A percentile compares a stretch with the other conserved stretches of the same genome.
These are phyloP conservation scores for Prototheca wickerhamii DNA, from an alignment of 163 green algal genomes.

Conservation along the genomic window DNA sequence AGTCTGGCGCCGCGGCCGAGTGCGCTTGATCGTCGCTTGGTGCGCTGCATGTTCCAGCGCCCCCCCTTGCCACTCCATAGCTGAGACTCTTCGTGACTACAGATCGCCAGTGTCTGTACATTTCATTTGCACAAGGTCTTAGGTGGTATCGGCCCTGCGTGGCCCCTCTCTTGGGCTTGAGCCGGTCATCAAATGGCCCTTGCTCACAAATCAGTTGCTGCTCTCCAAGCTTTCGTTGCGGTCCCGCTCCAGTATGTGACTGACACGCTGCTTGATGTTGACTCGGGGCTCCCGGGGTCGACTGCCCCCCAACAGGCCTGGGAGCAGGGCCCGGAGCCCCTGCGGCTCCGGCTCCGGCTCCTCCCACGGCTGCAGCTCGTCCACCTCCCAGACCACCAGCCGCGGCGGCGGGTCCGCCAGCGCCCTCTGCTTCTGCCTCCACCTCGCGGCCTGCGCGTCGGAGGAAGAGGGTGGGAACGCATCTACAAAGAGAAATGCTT, in stretches of 20 bases:
- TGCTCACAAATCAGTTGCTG: too few relatives aligned
- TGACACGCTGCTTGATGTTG: conserved; percentile 19
- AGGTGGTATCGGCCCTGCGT: too few relatives aligned
- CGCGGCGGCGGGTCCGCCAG: conserved; percentile 9
- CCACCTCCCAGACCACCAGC: conserved; percentile 33
- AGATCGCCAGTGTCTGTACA: too few relatives aligned
- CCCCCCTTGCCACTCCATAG: too few relatives aligned
- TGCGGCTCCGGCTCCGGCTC: conserved; percentile 8
- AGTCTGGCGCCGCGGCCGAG: too few relatives aligned
- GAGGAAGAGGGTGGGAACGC: background rate
- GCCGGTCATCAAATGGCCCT: too few relatives aligned
- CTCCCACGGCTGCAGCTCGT: conserved; percentile 22
- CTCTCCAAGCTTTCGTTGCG: conserved; percentile 13
- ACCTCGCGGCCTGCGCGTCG: conserved; percentile 12
- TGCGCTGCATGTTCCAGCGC: too few relatives aligned
- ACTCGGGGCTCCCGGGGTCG: conserved; percentile 8
- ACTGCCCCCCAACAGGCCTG: background rate
- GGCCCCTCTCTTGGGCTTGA: too few relatives aligned
- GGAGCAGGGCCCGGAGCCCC: conserved; percentile 13
- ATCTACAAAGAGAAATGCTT: background rate
- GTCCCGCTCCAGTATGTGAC: conserved; percentile 18
- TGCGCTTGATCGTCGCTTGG: too few relatives aligned
- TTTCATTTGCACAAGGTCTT: too few relatives aligned
- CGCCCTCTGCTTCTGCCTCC: conserved; percentile 21
- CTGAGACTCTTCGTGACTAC: too few relatives aligned